phyloP scores from a whole-genome alignment of 306 rosid genomes.

The Geum urbanum region DNA sequence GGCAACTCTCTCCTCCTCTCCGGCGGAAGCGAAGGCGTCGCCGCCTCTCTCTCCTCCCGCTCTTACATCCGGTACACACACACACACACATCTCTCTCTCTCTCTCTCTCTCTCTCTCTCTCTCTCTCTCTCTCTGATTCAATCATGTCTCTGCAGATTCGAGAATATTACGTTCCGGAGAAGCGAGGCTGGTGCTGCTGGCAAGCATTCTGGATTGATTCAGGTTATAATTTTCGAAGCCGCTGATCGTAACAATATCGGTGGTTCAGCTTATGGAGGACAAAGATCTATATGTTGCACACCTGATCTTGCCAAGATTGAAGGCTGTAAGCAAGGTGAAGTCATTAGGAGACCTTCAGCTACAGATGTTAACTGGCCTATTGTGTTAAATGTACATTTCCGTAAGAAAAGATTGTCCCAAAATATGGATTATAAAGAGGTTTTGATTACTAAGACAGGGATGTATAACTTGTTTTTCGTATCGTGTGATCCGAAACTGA shows the following conservation, averaged over 20 bases:
- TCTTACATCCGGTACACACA: slow-evolving; percentile 55
- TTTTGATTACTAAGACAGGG: slow-evolving; percentile 68
- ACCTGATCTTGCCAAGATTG: slow-evolving; percentile 86
- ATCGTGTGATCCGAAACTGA: slow-evolving; percentile 83
- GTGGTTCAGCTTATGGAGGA: slow-evolving; percentile 98
- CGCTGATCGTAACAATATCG: slow-evolving; percentile 84
- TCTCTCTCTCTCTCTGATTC: neutral
- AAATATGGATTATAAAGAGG: slow-evolving; percentile 36
- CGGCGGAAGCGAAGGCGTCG: slow-evolving; percentile 93
- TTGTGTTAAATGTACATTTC: slow-evolving; percentile 53
- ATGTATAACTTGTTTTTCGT: slow-evolving; percentile 94
- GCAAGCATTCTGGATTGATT: slow-evolving; percentile 51
- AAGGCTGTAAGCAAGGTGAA: slow-evolving; percentile 89
- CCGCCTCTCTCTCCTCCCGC: slow-evolving; percentile 40
- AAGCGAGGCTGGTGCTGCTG: slow-evolving; percentile 48
- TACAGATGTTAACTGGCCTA: slow-evolving; percentile 68
- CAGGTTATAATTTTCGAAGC: slow-evolving; percentile 83
- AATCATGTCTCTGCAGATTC: slow-evolving; percentile 41
- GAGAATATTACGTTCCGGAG: slow-evolving; percentile 78
- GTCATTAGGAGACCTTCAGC: slow-evolving; percentile 81
- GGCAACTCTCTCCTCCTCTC: slow-evolving; percentile 87
- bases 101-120: neutral
- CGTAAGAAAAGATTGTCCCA: slow-evolving; percentile 33
- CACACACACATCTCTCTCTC: no score
- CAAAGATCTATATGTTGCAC: slow-evolving; percentile 94